Conservation (phyloP, 176 grass and related monocot genomes). For the Eremochloa ophiuroides region DNA sequence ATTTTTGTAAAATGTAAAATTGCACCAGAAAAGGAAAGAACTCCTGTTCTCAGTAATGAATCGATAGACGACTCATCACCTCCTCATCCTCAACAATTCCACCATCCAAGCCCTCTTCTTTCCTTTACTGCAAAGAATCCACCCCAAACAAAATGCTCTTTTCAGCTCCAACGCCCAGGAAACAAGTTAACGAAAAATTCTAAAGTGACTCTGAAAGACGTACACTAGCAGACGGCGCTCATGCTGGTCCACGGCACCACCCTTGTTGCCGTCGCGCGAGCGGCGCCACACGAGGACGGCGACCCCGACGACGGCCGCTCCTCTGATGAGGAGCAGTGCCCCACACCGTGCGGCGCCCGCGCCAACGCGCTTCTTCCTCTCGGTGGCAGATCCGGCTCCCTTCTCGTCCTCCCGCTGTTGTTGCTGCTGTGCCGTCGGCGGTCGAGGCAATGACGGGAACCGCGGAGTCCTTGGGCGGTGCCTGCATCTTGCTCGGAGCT, state of each 20-base stretch:
- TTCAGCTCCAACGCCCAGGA: slow-evolving; percentile 1
- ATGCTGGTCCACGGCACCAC: background rate
- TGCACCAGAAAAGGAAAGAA: background rate
- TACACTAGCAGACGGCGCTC: background rate
- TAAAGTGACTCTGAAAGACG: background rate
- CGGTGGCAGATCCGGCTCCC: background rate
- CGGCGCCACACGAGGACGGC: slow-evolving; percentile 33
- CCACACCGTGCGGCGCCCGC: slow-evolving; percentile 37
- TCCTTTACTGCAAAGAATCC: slow-evolving; percentile 23
- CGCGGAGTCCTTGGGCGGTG: no score
- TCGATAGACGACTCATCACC: background rate
- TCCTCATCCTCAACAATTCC: slow-evolving; percentile 25
- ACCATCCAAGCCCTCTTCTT: background rate
- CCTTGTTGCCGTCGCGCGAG: background rate
- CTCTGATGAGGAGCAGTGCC: slow-evolving; percentile 34
- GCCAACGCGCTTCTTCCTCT: background rate
- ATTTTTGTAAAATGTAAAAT: background rate
- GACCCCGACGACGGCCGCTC: slow-evolving; percentile 31
- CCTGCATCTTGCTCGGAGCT: no score
- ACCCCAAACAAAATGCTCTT: background rate
- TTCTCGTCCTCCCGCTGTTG: background rate
- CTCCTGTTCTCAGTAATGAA: no score
- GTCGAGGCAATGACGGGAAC: no score
- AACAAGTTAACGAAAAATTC: no score
- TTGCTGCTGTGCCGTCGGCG: no score